Percentiles rank a stretch among this genome's conserved stretches.
phyloP scores from a whole-genome alignment of 2,329 filamentous ascomycete genomes.

The Hypoxylon sp. region DNA sequence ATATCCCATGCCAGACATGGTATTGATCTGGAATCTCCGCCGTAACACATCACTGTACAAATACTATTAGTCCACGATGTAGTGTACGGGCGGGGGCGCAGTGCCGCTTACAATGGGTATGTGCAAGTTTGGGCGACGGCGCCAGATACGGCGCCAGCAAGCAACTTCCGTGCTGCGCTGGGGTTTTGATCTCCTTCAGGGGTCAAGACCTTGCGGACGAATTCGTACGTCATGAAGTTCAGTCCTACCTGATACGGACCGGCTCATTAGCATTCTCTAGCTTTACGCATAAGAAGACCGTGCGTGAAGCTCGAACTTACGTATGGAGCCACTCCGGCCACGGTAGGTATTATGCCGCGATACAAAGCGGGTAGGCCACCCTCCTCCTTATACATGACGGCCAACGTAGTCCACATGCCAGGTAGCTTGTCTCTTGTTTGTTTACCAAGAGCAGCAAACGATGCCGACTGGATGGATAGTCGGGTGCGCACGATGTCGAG shows the following conservation, averaged over 20 bases:
- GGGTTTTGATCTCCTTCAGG: constrained; percentile 88
- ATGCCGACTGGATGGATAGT: constrained; percentile 96
- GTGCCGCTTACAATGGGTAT: constrained; percentile 93
- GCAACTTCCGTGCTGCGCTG: constrained; percentile 78
- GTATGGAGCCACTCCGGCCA: constrained; percentile 95
- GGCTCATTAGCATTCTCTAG: constrained; percentile 32
- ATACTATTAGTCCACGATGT: constrained; percentile 38
- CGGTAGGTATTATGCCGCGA: constrained; percentile 89
- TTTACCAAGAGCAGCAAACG: constrained; percentile 78
- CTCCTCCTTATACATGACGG: constrained; percentile 87
- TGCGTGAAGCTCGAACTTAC: constrained; percentile 54
- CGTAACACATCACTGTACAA: constrained; percentile 81
- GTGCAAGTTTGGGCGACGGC: constrained; percentile 97
- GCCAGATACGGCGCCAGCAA: constrained; percentile 92
- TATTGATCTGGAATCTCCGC: constrained; percentile 96
- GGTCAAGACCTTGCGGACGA: constrained; percentile 82
- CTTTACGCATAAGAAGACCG: not conserved
- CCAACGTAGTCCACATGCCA: constrained; percentile 90
- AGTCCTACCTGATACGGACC: constrained; percentile 74
- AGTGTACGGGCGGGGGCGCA: constrained; percentile 25
- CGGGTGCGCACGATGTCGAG: constrained; percentile 97
- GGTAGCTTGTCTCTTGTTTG: constrained; percentile 72
- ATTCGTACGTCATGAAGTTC: constrained; percentile 99
- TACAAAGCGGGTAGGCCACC: constrained; percentile 89
- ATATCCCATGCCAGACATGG: constrained; percentile 98